Evolutionary conservation across 1,284 basidiomycete species (phyloP).

Genomic region (Puccinia sorghi): DNA sequence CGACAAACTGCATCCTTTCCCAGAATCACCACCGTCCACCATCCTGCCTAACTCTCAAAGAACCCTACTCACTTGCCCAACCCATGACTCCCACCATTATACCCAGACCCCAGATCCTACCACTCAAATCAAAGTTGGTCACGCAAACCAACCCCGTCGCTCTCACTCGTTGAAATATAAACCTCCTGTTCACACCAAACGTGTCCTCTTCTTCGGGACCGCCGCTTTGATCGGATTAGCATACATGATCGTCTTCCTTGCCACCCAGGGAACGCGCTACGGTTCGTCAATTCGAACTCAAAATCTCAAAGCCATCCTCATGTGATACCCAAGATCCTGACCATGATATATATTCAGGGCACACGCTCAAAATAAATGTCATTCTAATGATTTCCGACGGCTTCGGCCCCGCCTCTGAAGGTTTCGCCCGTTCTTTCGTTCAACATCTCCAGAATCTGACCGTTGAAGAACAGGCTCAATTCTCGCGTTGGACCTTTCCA

Average conservation of each 20-base stretch:
- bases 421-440: conserved; percentile 57
- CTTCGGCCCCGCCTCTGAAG: conserved; percentile 58
- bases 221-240: conserved; percentile 28
- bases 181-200: conserved; percentile 23
- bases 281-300: conserved; percentile 7
- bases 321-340: background rate
- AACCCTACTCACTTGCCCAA: background rate
- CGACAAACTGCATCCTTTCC: conserved; percentile 1
- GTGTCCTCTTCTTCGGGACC: conserved; percentile 32
- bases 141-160: background rate
- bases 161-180: conserved; percentile 13
- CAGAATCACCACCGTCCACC: background rate
- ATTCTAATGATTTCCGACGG: conserved; percentile 60
- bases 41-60: background rate
- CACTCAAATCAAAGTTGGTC: background rate
- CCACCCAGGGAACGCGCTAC: conserved; percentile 48
- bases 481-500: conserved; percentile 48
- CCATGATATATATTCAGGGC: background rate
- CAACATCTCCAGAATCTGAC: conserved; percentile 54
- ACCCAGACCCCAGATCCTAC: background rate
- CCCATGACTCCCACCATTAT: background rate
- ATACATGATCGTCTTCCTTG: conserved; percentile 46
- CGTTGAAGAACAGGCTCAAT: conserved; percentile 33
- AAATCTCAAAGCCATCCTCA: background rate
- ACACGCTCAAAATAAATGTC: conserved; percentile 55